Conservation (phyloP, 345 rosid species). For the Eucalyptus pauciflora region DNA sequence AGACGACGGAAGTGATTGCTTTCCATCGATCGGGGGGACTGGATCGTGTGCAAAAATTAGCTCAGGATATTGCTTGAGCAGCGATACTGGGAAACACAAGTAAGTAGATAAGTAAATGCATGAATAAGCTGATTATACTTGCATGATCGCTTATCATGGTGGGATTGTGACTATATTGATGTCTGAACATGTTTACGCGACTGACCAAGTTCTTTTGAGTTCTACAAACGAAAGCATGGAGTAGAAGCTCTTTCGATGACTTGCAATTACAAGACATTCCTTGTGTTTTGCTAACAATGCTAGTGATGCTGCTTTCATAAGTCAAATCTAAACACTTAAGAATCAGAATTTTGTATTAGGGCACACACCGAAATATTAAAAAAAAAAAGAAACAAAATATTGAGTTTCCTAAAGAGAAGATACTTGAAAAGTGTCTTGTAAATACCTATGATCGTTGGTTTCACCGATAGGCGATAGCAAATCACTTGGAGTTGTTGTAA, state of each 20-base stretch:
- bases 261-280: background rate
- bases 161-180: background rate
- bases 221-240: background rate
- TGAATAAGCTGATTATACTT: background rate
- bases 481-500: background rate
- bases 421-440: background rate
- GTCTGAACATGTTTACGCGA: background rate
- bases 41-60: background rate
- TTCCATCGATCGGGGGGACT: background rate
- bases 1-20: background rate
- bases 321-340: background rate
- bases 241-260: background rate
- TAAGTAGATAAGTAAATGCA: background rate
- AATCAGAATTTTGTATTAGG: background rate
- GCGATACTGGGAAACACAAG: background rate
- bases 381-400: background rate
- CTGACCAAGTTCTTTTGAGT: background rate
- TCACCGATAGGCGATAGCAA: background rate
- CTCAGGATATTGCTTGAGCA: background rate
- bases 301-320: background rate
- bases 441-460: background rate
- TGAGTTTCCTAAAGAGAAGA: background rate
- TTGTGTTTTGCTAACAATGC: background rate
- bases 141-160: background rate
- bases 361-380: background rate